Conservation (phyloP, 2,329 filamentous ascomycete genomes). For the Talaromyces sp. region DNA sequence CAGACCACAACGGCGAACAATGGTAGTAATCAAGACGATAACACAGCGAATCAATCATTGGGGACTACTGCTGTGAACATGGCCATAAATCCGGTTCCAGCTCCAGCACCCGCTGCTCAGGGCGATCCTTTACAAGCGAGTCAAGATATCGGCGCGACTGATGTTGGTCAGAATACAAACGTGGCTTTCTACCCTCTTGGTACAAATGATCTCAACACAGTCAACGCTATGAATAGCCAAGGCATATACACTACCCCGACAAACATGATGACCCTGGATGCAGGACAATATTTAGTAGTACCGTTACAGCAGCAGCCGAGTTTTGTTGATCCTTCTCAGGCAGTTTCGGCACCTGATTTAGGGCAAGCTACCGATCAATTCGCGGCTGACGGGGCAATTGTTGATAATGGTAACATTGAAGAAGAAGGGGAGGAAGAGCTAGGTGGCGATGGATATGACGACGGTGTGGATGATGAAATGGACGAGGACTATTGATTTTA, state of each 20-base stretch:
- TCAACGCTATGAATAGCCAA: not conserved
- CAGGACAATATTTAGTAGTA: not conserved
- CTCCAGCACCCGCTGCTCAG: not conserved
- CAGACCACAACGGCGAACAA: not conserved
- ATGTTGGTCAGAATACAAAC: not conserved
- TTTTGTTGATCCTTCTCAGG: not conserved
- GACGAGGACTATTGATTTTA: not conserved
- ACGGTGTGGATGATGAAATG: not conserved
- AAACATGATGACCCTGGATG: not conserved
- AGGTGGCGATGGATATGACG: not conserved
- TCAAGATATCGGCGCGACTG: not conserved
- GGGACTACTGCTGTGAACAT: not conserved
- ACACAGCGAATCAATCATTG: not conserved
- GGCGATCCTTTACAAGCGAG: not conserved
- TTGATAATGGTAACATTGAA: not conserved
- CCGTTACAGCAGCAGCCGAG: not conserved
- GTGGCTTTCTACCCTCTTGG: not conserved
- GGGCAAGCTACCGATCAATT: not conserved
- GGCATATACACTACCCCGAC: not conserved
- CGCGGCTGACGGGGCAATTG: not conserved
- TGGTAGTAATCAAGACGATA: not conserved
- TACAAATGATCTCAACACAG: not conserved
- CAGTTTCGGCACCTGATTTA: not conserved
- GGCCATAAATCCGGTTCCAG: not conserved
- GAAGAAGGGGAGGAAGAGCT: not conserved